Percentiles rank a stretch among this genome's conserved stretches.
Evolutionary conservation across 192 early-diverging fungal species (phyloP).

Genomic region (Podila verticillata): DNA sequence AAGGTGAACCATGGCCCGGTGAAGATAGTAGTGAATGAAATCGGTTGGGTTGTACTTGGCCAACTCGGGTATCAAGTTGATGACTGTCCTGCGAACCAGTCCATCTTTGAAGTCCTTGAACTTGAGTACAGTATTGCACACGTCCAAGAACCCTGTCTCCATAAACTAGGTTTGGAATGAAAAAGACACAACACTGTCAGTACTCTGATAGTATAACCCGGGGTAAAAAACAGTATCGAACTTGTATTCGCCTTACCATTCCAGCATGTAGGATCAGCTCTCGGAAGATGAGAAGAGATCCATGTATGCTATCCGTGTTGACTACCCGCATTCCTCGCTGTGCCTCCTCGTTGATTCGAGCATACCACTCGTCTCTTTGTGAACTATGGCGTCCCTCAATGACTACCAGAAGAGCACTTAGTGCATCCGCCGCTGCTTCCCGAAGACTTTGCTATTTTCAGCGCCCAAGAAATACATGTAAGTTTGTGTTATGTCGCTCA

Average conservation of each 20-base stretch:
- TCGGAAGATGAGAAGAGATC: conserved; percentile 80
- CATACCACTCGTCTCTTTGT: conserved; percentile 72
- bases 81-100: conserved; percentile 83
- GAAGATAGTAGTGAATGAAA: conserved; percentile 78
- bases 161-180: conserved; percentile 71
- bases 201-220: background rate
- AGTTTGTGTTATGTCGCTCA: background rate
- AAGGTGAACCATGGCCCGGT: conserved; percentile 78
- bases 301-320: conserved; percentile 83
- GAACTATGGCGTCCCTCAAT: conserved; percentile 80
- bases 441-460: conserved; percentile 64
- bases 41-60: conserved; percentile 78
- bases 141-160: conserved; percentile 77
- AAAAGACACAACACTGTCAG: background rate
- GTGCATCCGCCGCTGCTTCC: conserved; percentile 83
- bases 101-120: conserved; percentile 81
- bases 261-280: conserved; percentile 83
- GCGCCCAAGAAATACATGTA: background rate
- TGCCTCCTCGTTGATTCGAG: conserved; percentile 83
- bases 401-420: conserved; percentile 81
- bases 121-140: conserved; percentile 78
- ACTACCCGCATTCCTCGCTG: conserved; percentile 71
- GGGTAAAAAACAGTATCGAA: background rate
- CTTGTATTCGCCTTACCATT: conserved; percentile 63
- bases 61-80: conserved; percentile 81